Base-by-base conservation (phyloP, 495 filamentous ascomycete species). In the Ramalina intermedia region DNA sequence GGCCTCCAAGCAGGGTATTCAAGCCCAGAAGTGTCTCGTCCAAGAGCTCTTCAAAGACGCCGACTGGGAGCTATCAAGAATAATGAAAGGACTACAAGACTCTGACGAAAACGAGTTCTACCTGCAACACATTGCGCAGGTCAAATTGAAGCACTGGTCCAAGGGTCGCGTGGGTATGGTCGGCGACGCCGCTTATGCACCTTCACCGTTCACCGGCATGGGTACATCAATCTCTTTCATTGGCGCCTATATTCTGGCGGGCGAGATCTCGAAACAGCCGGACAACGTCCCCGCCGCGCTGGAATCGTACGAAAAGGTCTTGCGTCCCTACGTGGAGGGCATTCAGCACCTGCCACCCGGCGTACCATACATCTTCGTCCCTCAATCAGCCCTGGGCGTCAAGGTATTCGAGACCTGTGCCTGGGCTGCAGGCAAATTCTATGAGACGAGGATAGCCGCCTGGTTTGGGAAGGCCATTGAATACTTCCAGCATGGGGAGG, bases 151-250 rank as follows among this genome's bases (percentile, higher is more conserved):
- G 2, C 47, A 45, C 17, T 57, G 55, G 55, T 57, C 55, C 20
- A 47, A 55, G 46, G 18, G 43, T 17, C 55, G 55, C 8, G 47
- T 47, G 6, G 52, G 48, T n/a, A 38, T 55, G 23, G 35, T 57
- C 40, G 55, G 55, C 18, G 55, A 57, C 37, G 53, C 55, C 38
- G 55, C 55, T 29, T 56, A 43, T 36, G 47, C 47, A 16, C 55
- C 55, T 6, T 29, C 55, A 24, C 55, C 55, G 29, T 52, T 57
- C 33, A 57, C 55, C n/a, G 55, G 55, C 39, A 11, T 51, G 49
- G 55, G 55, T 35, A 57, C 24, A 26, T 43, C 51, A 48, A 33
- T 57, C 47, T 53, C 53, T 5, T 55, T 57, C 39, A 51, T 55
- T 37, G 55, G 55, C 24, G 55, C 55, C 20, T 57, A 39, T 16